Evolutionary conservation across 78 protist genomes (phyloP), one percentile per base, ranked within the genome.

Genomic region (Dictyostelium capitatum): DNA sequence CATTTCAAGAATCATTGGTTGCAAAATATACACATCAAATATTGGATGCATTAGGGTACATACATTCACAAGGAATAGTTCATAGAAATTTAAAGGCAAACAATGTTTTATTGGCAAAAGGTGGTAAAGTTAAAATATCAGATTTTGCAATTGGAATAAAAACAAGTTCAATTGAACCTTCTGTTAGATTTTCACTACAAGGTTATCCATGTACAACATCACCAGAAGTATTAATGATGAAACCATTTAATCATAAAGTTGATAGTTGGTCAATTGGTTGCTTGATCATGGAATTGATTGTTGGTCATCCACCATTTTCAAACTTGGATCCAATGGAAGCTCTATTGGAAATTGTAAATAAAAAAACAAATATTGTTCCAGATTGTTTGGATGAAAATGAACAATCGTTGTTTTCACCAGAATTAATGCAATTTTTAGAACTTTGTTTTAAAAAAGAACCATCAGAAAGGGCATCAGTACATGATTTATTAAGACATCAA

Each of bases 51-150:
- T 50, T 89, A n/a, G 41, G 46, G 4, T 91, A 79, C 62, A 74
- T 95, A 7, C 97, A 95, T 80, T 23, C 83, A n/a, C 80, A 95
- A 46, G 70, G 79, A 7, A 48, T 95, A 10, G 89, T 91, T 43
- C 97, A 95, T 62, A 81, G 96, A 2, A 94, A 95, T 79, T 53
- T 95, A n/a, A 95, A 95, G 37, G 56, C 97, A 41, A 80, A 59
- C n/a, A 95, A 95, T 80, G 78, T 90, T 17, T 56, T 95, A 9
- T 46, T 92, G 79, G 87, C 83, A 17, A 89, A 69, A 25, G 91
- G 92, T 28, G 85, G 85, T 17, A 75, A 74, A 65, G 64, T 78
- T 23, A 75, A 73, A 54, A 53, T 95, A 23, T 84, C 92, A 30
- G 97, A 95, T 32, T 89, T 95, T 50, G 95, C 92, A 25, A 10